These are phyloP conservation scores for Royoungia palumana DNA, from an alignment of 768 basidiomycete genomes.

Conservation along the genomic window DNA sequence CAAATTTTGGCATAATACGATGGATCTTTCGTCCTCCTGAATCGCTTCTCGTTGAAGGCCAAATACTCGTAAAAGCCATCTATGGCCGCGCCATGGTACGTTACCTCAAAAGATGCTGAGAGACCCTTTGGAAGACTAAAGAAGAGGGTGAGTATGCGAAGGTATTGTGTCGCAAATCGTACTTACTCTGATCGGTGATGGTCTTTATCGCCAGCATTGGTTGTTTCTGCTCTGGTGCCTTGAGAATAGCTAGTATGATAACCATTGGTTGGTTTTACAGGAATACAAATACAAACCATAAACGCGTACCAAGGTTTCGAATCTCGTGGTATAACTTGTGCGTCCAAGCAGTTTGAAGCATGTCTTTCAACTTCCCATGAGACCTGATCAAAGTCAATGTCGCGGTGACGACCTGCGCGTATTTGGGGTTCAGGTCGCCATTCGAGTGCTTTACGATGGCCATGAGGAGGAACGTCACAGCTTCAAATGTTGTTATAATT, in stretches of 20 bases:
- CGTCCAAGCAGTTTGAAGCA: conserved; percentile 1
- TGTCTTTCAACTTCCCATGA: not conserved
- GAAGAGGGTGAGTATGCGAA: too few species aligned
- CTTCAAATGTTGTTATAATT: too few species aligned
- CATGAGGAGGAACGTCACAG: too few species aligned
- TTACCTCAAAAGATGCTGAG: not conserved
- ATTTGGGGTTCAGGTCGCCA: not conserved
- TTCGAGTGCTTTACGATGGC: too few species aligned
- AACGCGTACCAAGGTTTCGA: conserved; percentile 4
- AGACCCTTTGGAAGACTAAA: not conserved
- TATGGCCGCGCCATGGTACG: not conserved
- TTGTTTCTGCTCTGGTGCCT: too few species aligned
- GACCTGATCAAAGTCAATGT: too few species aligned
- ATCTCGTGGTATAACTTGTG: conserved; percentile 1
- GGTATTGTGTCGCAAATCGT: too few species aligned
- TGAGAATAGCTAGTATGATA: too few species aligned
- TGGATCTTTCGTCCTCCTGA: not conserved
- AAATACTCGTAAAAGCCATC: conserved; percentile 10
- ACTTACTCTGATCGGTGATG: too few species aligned
- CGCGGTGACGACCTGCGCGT: rapidly evolving
- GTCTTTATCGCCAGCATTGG: too few species aligned
- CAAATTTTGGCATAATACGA: conserved; percentile 10
- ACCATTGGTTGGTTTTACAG: too few species aligned
- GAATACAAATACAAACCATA: too few species aligned
- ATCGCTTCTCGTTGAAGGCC: not conserved